Base-by-base conservation (phyloP, 1,284 basidiomycete species). In the Puccinia hordei region DNA sequence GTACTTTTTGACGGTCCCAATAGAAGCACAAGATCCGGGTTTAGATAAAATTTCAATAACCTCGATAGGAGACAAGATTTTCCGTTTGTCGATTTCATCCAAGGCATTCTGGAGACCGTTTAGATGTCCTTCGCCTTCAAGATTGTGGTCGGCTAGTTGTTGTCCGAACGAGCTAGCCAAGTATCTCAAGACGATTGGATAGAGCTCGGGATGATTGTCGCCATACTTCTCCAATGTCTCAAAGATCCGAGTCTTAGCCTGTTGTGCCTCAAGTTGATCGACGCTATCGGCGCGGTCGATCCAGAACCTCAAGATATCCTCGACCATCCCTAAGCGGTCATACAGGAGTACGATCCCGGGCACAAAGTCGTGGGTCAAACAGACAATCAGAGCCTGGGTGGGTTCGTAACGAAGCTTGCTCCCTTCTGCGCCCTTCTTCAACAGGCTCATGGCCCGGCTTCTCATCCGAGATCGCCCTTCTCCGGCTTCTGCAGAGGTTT, bases 251-350 rank as follows among this genome's bases (percentile, higher is more conserved):
- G 84, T 85, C 4, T 91, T 33, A 0, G 71, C 46, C 17, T 73
- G 87, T 44, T 88, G 83, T 90, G 88, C 82, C 88, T 88, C 77
- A 9, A 27, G 12, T 3, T 3, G n/a, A n/a, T 66, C 63, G 9
- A 41, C 38, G 22, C 22, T 22, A 91, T 92, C 89, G 1, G 79
- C 75, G 35, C 49, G 55, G 10, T 83, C 82, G 81, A 96, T 96
- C 91, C 92, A 95, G 87, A 93, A 95, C 27, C 94, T 90, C 38
- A 99, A 84, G 53, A 98, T 91, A 82, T 98, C 95, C 84, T 98
- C 97, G 85, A 94, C 93, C 95, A 98, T 95, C 2, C 92, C 94
- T 87, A 95, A 88, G 76, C 90, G 90, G 86, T 98, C 96, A 92
- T 95, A 98, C 0, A 99, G 87, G 12, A 93, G 87, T 0, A 98